A percentile compares a stretch with the other conserved stretches of the same genome.
phyloP scores from a whole-genome alignment of 495 filamentous ascomycete species.

The Sordaria brevicollis region DNA sequence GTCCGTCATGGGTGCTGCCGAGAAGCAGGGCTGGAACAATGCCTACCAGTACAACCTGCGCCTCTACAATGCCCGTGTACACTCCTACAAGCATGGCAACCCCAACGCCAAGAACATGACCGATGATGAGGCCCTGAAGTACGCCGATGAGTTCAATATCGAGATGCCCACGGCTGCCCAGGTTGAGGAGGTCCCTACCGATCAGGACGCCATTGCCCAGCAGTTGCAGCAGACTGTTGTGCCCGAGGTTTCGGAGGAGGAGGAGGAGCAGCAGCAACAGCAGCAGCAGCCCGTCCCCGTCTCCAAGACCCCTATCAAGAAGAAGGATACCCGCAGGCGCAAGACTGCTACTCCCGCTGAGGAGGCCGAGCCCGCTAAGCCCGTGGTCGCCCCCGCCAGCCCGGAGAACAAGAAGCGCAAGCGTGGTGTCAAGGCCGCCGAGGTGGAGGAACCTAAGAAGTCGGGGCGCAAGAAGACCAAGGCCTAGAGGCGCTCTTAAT shows the following conservation, averaged over 20 bases:
- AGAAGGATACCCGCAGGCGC: constrained; percentile 33
- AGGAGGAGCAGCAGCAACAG: background rate
- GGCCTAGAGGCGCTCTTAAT: constrained; percentile 10
- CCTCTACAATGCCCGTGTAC: constrained; percentile 58
- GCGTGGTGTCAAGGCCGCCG: constrained; percentile 36
- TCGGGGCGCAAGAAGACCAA: constrained; percentile 43
- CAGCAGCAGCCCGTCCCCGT: constrained; percentile 8
- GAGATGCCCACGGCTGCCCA: constrained; percentile 29
- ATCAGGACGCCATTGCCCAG: constrained; percentile 48
- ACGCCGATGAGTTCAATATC: constrained; percentile 45
- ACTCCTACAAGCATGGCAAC: constrained; percentile 63
- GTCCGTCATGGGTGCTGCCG: constrained; percentile 56
- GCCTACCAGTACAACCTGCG: constrained; percentile 68
- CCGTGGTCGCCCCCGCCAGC: constrained; percentile 38
- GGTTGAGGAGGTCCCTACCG: constrained; percentile 43
- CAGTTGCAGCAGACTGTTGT: constrained; percentile 38
- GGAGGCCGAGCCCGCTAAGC: constrained; percentile 44
- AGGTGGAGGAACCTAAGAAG: constrained; percentile 42
- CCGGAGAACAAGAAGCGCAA: constrained; percentile 58
- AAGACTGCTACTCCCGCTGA: constrained; percentile 39
- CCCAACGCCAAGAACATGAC: constrained; percentile 51
- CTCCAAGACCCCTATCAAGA: constrained; percentile 42
- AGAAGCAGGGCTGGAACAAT: constrained; percentile 70
- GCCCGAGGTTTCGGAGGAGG: constrained; percentile 32
- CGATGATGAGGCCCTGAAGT: constrained; percentile 45